Evolutionary conservation across 2,329 filamentous ascomycete genomes (phyloP), one percentile per base, ranked within the genome.

Genomic region (Endocalyx cinctus): DNA sequence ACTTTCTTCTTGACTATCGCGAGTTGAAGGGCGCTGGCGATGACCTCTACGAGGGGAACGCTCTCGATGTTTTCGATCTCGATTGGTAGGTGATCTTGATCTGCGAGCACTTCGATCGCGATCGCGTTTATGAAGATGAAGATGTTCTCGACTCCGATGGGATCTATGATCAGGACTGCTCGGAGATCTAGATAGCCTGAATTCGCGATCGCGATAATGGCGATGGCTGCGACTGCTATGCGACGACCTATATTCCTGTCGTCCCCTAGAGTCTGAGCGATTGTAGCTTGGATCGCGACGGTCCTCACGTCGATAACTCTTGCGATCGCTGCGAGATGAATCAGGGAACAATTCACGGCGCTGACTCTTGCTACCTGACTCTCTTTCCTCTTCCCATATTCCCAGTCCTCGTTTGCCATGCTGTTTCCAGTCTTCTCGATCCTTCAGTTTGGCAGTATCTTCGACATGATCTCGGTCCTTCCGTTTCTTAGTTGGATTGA

Each of bases 401-500:
- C n/a, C n/a, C n/a, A n/a, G n/a, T n/a, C n/a, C n/a, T n/a, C n/a
- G n/a, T n/a, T n/a, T n/a, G n/a, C n/a, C n/a, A n/a, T n/a, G 25
- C 33, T 15, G 17, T 41, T 31, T 10, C 32, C 26, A 6, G 26
- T 31, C 18, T 41, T 39, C 11, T 37, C n/a, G n/a, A n/a, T 35
- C 26, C 35, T 39, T 26, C 46, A 38, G 17, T 37, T 44, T 10
- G 34, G 33, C 13, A 12, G 34, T 39, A 43, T 34, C 41, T 47
- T 12, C 33, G 46, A 23, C n/a, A 25, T 46, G 46, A n/a, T 52
- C 54, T 33, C 41, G 48, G 18, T 40, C 48, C 43, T 38, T 55
- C 33, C 58, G 57, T 35, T 57, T 67, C 45, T 63, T 58, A 35
- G 53, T 48, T 31, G 53, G 57, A 27, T 67, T 68, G 16, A 81